Evolutionary conservation across 108 stramenopile species (phyloP).

Genomic region (Bacterosira constricta): DNA sequence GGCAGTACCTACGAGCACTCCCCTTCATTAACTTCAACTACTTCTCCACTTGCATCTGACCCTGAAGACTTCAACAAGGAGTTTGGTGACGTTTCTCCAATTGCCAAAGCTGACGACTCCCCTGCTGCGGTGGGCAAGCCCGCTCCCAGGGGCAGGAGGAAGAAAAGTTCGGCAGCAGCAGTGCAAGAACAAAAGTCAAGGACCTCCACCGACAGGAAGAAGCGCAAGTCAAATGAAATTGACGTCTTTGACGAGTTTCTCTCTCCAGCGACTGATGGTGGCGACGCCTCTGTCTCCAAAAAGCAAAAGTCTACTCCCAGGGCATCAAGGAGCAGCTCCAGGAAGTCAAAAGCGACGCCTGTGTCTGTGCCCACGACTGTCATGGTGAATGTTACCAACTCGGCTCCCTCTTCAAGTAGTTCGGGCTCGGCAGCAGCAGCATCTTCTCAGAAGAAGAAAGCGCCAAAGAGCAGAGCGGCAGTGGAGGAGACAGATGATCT

Average conservation of each 20-base stretch:
- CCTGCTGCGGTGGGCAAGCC: slow-evolving; percentile 17
- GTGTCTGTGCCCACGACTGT: slow-evolving; percentile 33
- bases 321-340: slow-evolving; percentile 4
- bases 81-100: slow-evolving; percentile 33
- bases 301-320: slow-evolving; percentile 29
- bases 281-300: background rate
- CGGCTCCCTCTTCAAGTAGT: background rate
- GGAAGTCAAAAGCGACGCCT: slow-evolving; percentile 36
- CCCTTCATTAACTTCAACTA: slow-evolving; percentile 12
- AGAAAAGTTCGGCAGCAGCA: slow-evolving; percentile 1
- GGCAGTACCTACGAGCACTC: slow-evolving; percentile 6
- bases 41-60: slow-evolving; percentile 1
- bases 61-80: slow-evolving; percentile 19
- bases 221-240: slow-evolving; percentile 33
- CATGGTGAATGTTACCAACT: slow-evolving; percentile 41
- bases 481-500: slow-evolving; percentile 19
- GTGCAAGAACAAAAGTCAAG: slow-evolving; percentile 11
- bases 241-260: slow-evolving; percentile 38
- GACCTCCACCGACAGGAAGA: background rate
- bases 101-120: slow-evolving; percentile 26
- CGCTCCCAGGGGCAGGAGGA: slow-evolving; percentile 9
- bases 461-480: slow-evolving; percentile 3
- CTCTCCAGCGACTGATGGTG: slow-evolving; percentile 1
- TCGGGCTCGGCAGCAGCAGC: slow-evolving; percentile 6
- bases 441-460: slow-evolving; percentile 6